Base-by-base conservation (phyloP, 2,329 filamentous ascomycete species). In the Incumbomyces delicatus region DNA sequence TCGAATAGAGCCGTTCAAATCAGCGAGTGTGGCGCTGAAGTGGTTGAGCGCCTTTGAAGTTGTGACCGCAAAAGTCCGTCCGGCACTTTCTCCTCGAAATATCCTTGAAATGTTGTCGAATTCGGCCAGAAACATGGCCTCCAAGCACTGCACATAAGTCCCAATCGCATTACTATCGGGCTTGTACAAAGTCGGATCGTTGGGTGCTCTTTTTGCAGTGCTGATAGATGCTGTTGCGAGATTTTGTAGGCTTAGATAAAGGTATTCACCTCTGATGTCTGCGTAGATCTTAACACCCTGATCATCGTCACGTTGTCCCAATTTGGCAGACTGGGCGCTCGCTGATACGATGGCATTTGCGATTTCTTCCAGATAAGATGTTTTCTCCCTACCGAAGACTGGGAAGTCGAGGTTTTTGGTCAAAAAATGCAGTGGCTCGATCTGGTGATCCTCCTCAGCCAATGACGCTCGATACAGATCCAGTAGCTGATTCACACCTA, bases 381-480 rank as follows among this genome's bases (percentile, higher is more conserved):
- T 76, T 51, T 83, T 85, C 46, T 92, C 86, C 53, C 84, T 78
- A 1, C 83, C 75, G 22, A 96, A 75, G 8, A 82, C 73, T 7
- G 92, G 92, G 58, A 96, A 98, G 1, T 85, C 79, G 12, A 78
- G 70, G 41, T 78, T 79, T 66, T 96, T 96, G 14, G 88, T 95
- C 58, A 95, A 83, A 61, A 83, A 95, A 64, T 95, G 86, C 37
- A 98, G 70, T 6, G 92, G 89, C 61, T 98, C 92, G 41, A 96
- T 77, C 2, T 85, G 78, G 42, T 78, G 78, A 12, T 86, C 83
- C 33, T 89, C 87, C 56, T 94, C 85, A 51, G 76, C 77, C 37
- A 98, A 69, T 44, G 88, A 74, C 49, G 83, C 81, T 52, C 88
- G 79, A 61, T 95, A 94, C 46, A 90, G 77, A 47, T 80, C 80